phyloP scores from a whole-genome alignment of 345 rosid species.

The Noccaea bulbosa region DNA sequence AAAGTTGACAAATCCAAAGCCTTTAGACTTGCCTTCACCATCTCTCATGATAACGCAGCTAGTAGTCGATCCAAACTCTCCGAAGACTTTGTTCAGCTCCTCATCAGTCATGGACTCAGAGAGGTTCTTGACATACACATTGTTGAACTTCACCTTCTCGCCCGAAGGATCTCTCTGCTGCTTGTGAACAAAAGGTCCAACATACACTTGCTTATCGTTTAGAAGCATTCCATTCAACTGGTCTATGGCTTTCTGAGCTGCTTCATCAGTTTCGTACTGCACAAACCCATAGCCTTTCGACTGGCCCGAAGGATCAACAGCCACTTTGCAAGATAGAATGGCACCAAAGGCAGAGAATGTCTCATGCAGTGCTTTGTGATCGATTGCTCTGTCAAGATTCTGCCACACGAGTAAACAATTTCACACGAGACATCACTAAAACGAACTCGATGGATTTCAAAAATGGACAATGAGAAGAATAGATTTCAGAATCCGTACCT shows the following conservation, averaged over 20 bases:
- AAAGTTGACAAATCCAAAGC: slow-evolving; percentile 95
- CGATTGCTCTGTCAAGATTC: slow-evolving; percentile 90
- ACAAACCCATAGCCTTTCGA: slow-evolving; percentile 97
- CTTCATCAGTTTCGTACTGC: slow-evolving; percentile 76
- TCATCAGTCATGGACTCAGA: slow-evolving; percentile 71
- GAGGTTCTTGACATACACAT: slow-evolving; percentile 83
- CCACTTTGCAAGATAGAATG: slow-evolving; percentile 90
- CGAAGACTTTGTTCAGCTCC: slow-evolving; percentile 67
- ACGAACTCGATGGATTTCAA: not conserved
- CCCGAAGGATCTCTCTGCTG: slow-evolving; percentile 69
- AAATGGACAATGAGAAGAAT: not conserved
- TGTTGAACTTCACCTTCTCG: slow-evolving; percentile 66
- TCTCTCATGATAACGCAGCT: slow-evolving; percentile 89
- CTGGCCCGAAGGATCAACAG: slow-evolving; percentile 74
- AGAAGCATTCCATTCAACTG: slow-evolving; percentile 89
- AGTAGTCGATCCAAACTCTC: slow-evolving; percentile 75
- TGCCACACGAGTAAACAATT: slow-evolving; percentile 31
- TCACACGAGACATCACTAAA: too few species aligned
- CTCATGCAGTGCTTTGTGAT: slow-evolving; percentile 89
- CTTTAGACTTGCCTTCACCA: slow-evolving; percentile 83
- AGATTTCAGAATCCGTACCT: slow-evolving; percentile 47
- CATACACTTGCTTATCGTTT: slow-evolving; percentile 92
- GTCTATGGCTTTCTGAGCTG: slow-evolving; percentile 82
- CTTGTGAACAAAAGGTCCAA: slow-evolving; percentile 88
- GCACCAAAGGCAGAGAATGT: slow-evolving; percentile 87